These are phyloP conservation scores for Mucor ambiguus DNA, from an alignment of 371 early-diverging fungal species.

Conservation along the genomic window DNA sequence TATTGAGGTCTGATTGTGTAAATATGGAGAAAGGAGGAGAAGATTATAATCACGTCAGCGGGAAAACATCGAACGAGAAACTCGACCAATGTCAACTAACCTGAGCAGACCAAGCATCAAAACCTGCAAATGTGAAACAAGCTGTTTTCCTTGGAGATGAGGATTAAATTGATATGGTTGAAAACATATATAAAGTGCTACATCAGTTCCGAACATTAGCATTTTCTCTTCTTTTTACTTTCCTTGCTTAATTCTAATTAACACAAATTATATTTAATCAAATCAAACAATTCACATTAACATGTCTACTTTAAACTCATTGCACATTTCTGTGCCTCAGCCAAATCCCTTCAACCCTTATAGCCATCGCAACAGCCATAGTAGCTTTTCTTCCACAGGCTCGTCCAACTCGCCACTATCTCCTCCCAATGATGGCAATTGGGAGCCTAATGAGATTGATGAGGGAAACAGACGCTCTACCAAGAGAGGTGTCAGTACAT, in stretches of 20 bases:
- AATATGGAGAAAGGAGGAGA: slow-evolving; percentile 1
- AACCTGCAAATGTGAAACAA: slow-evolving; percentile 11
- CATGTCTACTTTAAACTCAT: slow-evolving; percentile 8
- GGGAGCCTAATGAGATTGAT: slow-evolving; percentile 29
- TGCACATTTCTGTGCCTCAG: slow-evolving; percentile 13
- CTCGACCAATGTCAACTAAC: slow-evolving; percentile 8
- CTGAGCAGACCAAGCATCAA: not conserved
- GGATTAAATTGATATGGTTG: not conserved
- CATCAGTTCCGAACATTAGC: not conserved
- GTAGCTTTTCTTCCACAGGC: slow-evolving; percentile 8
- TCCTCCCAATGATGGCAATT: slow-evolving; percentile 1
- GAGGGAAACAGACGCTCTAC: slow-evolving; percentile 7
- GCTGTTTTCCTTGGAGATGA: not conserved
- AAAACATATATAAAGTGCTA: not conserved
- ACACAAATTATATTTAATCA: not conserved
- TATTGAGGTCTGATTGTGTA: not conserved
- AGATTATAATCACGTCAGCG: slow-evolving; percentile 3
- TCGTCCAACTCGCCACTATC: slow-evolving; percentile 15
- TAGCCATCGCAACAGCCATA: slow-evolving; percentile 6
- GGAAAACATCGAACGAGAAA: slow-evolving; percentile 18
- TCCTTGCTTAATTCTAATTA: not conserved
- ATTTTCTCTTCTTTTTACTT: not conserved
- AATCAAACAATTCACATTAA: not conserved
- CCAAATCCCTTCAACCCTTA: not conserved
- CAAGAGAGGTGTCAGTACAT: slow-evolving; percentile 24